phyloP scores from a whole-genome alignment of 2,329 filamentous ascomycete genomes.

The Hirsutella minnesotensis region DNA sequence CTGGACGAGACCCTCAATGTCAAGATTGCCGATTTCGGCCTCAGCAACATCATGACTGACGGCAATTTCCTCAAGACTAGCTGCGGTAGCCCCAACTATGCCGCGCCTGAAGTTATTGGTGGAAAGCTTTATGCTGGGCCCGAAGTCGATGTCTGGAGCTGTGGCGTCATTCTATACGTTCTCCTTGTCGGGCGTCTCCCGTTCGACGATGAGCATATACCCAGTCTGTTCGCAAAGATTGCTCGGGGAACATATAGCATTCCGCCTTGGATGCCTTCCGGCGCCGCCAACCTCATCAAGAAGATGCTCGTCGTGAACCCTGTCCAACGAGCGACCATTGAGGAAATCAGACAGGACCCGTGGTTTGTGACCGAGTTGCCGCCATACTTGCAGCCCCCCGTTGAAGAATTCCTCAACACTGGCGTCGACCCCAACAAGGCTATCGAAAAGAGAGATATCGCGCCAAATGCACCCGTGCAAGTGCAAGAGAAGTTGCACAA shows the following conservation, averaged over 20 bases:
- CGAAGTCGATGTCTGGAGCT: conserved; percentile 97
- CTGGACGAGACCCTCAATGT: conserved; percentile 94
- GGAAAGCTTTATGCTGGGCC: conserved; percentile 95
- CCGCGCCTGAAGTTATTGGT: conserved; percentile 93
- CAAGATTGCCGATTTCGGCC: conserved; percentile 96
- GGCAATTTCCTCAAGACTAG: conserved; percentile 98
- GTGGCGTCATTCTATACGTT: conserved; percentile 82
- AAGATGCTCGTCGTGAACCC: conserved; percentile 94
- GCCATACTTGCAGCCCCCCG: conserved; percentile 72
- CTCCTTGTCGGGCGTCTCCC: conserved; percentile 72
- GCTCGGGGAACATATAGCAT: conserved; percentile 87
- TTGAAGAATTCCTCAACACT: conserved; percentile 86
- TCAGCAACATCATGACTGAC: conserved; percentile 99
- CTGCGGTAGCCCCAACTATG: conserved; percentile 96
- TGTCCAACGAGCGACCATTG: conserved; percentile 84
- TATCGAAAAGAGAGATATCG: conserved; percentile 72
- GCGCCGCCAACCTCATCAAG: conserved; percentile 72
- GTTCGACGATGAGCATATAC: conserved; percentile 98
- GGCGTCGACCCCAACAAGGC: conserved; percentile 89
- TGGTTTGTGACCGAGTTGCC: conserved; percentile 90
- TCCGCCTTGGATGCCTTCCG: conserved; percentile 79
- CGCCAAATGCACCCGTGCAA: conserved; percentile 63
- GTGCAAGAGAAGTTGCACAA: conserved; percentile 85
- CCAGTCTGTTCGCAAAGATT: conserved; percentile 95
- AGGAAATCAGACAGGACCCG: conserved; percentile 82